Percentiles rank a stretch among this genome's conserved stretches.
These are phyloP conservation scores for Dothideomycetes sp. DNA, from an alignment of 2,329 filamentous ascomycete genomes.

Conservation along the genomic window DNA sequence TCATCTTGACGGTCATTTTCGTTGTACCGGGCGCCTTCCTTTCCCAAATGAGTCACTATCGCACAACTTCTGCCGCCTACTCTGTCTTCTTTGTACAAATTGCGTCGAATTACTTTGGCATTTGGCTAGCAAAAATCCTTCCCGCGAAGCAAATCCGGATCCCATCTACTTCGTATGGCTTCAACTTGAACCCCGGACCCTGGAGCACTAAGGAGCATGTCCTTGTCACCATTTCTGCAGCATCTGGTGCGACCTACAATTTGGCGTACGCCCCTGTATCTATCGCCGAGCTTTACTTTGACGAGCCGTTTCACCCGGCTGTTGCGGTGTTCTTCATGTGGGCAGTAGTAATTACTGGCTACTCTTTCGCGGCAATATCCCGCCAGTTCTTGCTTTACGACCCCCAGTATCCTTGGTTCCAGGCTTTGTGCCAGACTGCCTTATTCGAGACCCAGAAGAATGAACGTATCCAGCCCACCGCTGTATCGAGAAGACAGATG, in stretches of 20 bases:
- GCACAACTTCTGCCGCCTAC: conserved; percentile 48
- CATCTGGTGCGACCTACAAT: conserved; percentile 13
- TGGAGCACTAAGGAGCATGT: conserved; percentile 50
- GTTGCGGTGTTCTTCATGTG: conserved; percentile 51
- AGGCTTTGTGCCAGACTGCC: conserved; percentile 31
- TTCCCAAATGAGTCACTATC: conserved; percentile 44
- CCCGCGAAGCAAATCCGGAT: conserved; percentile 38
- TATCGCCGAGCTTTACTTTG: conserved; percentile 48
- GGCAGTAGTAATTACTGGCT: conserved; percentile 47
- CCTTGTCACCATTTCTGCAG: conserved; percentile 36
- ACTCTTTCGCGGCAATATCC: conserved; percentile 47
- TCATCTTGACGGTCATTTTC: conserved; percentile 44
- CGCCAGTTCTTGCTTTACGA: conserved; percentile 48
- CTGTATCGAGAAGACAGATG: conserved; percentile 42
- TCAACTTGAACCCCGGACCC: conserved; percentile 45
- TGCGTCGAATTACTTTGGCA: conserved; percentile 43
- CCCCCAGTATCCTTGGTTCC: conserved; percentile 45
- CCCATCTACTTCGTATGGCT: no score
- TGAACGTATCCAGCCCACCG: conserved; percentile 37
- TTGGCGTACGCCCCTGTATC: conserved; percentile 37
- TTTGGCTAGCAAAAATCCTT: conserved; percentile 40
- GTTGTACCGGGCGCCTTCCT: conserved; percentile 47
- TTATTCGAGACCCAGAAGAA: conserved; percentile 48
- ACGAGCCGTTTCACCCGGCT: conserved; percentile 38
- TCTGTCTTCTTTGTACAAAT: conserved; percentile 53